Evolutionary conservation across 2,329 filamentous ascomycete species (phyloP), one percentile per base, ranked within the genome.

Genomic region (Samsoniella hepiali): DNA sequence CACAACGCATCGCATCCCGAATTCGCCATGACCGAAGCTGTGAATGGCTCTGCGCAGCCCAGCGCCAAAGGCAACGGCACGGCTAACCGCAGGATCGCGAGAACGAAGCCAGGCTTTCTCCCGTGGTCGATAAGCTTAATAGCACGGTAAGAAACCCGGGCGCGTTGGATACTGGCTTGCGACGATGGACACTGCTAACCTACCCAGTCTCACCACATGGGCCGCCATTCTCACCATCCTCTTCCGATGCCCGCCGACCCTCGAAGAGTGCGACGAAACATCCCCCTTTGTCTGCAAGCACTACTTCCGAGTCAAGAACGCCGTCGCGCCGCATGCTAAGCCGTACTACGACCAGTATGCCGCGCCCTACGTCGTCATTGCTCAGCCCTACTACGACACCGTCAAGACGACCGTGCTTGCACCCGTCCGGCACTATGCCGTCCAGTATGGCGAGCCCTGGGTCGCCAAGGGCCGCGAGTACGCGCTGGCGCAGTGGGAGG

Each of bases 331-430:
- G 3, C 89, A 94, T 74, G 72, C 96, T 38, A 82, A 88, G 69
- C 94, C 93, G 3, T 96, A 96, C 77, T 98, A 97, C 76, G 80
- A 94, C 68, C 76, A 85, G 64, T 96, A 97, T 72, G 89, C 91
- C 31, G 90, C 89, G 6, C 91, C 92, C 3, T 95, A 97, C 72
- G 86, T 97, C 66, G 84, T 93, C 44, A 78, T 86, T 57, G 88
- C 85, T 42, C 86, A 85, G 65, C 94, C 94, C 1, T 97, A 98
- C 76, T 89, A 89, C 72, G 72, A 85, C 22, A 78, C 79, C 0
- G 75, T 86, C 55, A 81, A 89, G 67, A 84, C 87, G 68, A 78
- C 82, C 50, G 79, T 96, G 56, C 85, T 95, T 71, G 79, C 82
- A 3, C 95, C 95, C 0, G 82, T 86, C 3, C 84, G 87, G 63